Conservation (phyloP, 257 asterid species). For the Fraxinus quadrangulata region DNA sequence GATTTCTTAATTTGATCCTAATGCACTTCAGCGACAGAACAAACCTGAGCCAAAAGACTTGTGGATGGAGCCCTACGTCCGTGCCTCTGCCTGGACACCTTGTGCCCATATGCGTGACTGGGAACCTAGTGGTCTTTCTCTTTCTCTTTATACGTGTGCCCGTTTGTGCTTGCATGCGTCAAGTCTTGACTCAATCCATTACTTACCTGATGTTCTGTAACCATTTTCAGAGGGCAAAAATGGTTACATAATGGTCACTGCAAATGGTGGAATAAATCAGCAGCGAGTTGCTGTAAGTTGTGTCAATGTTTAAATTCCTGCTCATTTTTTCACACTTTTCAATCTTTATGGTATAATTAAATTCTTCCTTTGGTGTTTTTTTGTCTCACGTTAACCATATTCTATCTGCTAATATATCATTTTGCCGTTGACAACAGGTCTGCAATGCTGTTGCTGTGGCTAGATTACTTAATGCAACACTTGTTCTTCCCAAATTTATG, state of each 20-base stretch:
- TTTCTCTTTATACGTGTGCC: constrained; percentile 26
- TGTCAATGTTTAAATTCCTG: constrained; percentile 28
- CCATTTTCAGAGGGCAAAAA: constrained; percentile 61
- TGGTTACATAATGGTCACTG: constrained; percentile 89
- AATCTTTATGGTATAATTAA: neutral
- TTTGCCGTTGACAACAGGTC: constrained; percentile 53
- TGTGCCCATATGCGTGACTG: constrained; percentile 70
- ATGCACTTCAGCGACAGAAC: constrained; percentile 63
- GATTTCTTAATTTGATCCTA: constrained; percentile 17
- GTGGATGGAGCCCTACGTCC: constrained; percentile 80
- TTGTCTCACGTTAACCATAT: neutral
- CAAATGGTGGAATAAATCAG: constrained; percentile 99
- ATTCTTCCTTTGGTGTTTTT: neutral
- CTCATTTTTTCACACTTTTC: constrained; percentile 15
- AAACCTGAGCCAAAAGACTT: constrained; percentile 88
- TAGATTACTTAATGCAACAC: constrained; percentile 94
- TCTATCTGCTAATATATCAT: neutral
- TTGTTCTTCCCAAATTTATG: constrained; percentile 89
- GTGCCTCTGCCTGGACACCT: constrained; percentile 91
- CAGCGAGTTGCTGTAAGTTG: constrained; percentile 97
- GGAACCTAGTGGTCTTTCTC: constrained; percentile 70
- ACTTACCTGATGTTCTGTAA: constrained; percentile 21
- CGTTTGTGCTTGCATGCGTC: constrained; percentile 12
- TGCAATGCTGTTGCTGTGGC: constrained; percentile 99
- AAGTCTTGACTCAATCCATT: constrained; percentile 8